Evolutionary conservation across 23 red algal species (phyloP).

Genomic region (Pyropia yezoensis): DNA sequence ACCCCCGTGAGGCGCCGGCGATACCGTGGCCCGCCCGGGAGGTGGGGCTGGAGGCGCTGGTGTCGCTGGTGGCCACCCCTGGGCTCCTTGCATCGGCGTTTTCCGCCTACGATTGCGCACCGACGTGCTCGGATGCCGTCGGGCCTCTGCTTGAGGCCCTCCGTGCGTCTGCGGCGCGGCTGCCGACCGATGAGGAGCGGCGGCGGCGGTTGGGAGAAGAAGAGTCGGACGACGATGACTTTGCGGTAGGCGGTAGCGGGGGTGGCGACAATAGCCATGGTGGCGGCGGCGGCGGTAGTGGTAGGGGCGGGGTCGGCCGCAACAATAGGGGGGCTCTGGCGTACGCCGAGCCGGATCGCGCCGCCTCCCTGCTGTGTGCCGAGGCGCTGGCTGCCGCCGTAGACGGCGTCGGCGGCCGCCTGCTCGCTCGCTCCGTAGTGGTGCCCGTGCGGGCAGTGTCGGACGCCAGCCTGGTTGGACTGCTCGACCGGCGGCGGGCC

Average conservation of each 20-base stretch:
- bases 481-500: no score
- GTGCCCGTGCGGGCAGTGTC: no score
- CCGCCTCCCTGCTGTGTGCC: not conserved
- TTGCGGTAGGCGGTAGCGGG: no score
- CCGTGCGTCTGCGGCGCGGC: slow-evolving; percentile 2
- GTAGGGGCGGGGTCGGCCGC: no score
- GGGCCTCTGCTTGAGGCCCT: slow-evolving; percentile 54
- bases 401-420: not conserved
- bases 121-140: slow-evolving; percentile 50
- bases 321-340: no score
- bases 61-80: slow-evolving; percentile 25
- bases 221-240: no score
- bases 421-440: not conserved
- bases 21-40: slow-evolving; percentile 47
- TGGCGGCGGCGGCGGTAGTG: no score
- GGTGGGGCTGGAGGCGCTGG: slow-evolving; percentile 59
- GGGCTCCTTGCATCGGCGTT: slow-evolving; percentile 66
- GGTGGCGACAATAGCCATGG: no score
- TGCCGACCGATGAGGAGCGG: not conserved
- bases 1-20: not conserved
- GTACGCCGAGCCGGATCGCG: not conserved
- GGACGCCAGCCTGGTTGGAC: no score
- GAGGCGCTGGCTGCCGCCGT: not conserved
- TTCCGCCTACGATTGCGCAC: slow-evolving; percentile 57
- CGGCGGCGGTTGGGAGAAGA: slow-evolving; percentile 1